Conservation (phyloP, 148 eudicot species). For the Cornus kousa region DNA sequence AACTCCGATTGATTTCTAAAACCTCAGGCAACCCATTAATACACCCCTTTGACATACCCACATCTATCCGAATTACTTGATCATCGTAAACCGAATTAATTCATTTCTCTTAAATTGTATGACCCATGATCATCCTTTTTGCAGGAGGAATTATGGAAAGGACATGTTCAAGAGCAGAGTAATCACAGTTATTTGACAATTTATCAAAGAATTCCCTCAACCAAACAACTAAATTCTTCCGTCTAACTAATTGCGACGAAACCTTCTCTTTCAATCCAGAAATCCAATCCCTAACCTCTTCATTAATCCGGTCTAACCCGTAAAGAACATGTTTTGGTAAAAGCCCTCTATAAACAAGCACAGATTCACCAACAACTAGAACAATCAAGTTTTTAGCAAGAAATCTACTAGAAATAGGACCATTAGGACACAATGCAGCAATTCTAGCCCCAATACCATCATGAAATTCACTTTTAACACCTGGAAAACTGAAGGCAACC, state of each 20-base stretch:
- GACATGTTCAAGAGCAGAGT: constrained; percentile 71
- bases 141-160: constrained; percentile 83
- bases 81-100: constrained; percentile 73
- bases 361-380: constrained; percentile 77
- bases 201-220: constrained; percentile 71
- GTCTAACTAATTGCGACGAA: constrained; percentile 50
- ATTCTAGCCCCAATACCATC: constrained; percentile 72
- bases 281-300: constrained; percentile 92
- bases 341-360: constrained; percentile 91
- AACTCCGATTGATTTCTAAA: constrained; percentile 63
- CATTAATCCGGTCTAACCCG: constrained; percentile 77
- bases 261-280: constrained; percentile 50
- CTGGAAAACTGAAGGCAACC: constrained; percentile 46
- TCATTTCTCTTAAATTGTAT: constrained; percentile 79
- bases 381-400: constrained; percentile 63
- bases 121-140: constrained; percentile 98
- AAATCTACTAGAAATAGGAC: constrained; percentile 68
- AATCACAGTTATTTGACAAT: constrained; percentile 64
- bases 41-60: constrained; percentile 92
- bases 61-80: constrained; percentile 79
- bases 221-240: constrained; percentile 83
- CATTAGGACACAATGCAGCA: constrained; percentile 77
- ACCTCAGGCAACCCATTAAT: constrained; percentile 77
- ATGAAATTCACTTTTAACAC: constrained; percentile 36
- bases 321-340: constrained; percentile 62